phyloP scores from a whole-genome alignment of 768 basidiomycete species.

The Lentinus tigrinus region DNA sequence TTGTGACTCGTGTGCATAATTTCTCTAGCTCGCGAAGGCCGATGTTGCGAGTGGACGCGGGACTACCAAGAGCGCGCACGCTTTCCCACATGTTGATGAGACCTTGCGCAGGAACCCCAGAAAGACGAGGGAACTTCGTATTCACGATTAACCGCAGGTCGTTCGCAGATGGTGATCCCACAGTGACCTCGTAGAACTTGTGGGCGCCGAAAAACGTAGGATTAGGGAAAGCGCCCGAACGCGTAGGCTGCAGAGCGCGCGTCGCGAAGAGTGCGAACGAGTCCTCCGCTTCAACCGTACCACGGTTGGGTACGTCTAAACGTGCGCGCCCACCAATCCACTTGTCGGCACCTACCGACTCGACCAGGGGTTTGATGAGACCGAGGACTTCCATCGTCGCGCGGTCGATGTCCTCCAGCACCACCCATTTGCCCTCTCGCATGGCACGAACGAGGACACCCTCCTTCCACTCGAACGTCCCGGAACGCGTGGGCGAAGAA shows the following conservation, averaged over 20 bases:
- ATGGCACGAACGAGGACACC: conserved; percentile 89
- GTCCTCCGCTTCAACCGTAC: conserved; percentile 70
- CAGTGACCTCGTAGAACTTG: conserved; percentile 71
- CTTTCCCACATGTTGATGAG: conserved; percentile 71
- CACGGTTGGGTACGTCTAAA: conserved; percentile 73
- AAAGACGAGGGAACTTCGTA: conserved; percentile 63
- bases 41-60: conserved; percentile 55
- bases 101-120: conserved; percentile 43
- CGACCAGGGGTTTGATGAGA: conserved; percentile 78
- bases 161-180: conserved; percentile 57
- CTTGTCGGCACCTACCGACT: conserved; percentile 66
- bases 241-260: conserved; percentile 57
- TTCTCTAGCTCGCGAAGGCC: conserved; percentile 83
- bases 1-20: conserved; percentile 73
- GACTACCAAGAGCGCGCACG: conserved; percentile 50
- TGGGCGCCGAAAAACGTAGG: conserved; percentile 83
- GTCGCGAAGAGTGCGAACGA: conserved; percentile 90
- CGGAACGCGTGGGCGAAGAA: conserved; percentile 79
- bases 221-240: conserved; percentile 46
- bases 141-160: conserved; percentile 75
- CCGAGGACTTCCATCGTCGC: conserved; percentile 89
- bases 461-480: conserved; percentile 95
- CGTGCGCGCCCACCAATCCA: conserved; percentile 72
- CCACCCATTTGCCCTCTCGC: conserved; percentile 87
- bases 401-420: conserved; percentile 90